Evolutionary conservation across 2,329 filamentous ascomycete species (phyloP).

Genomic region (Colletotrichum falcatum): DNA sequence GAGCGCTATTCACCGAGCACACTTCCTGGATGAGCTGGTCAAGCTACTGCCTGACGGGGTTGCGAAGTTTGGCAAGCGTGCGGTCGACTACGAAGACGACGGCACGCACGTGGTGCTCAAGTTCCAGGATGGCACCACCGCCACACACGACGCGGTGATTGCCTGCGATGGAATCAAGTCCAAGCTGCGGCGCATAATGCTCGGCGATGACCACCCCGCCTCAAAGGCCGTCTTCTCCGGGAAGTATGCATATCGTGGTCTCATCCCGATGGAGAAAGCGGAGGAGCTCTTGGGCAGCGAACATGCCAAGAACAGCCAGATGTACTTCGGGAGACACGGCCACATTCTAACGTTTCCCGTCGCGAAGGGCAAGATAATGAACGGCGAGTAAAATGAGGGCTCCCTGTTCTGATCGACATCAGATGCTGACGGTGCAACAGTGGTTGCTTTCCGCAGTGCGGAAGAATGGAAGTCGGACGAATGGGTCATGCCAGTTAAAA

Average conservation of each 20-base stretch:
- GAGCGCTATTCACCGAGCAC: constrained; percentile 28
- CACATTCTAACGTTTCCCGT: constrained; percentile 72
- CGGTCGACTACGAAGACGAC: constrained; percentile 38
- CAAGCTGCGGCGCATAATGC: constrained; percentile 60
- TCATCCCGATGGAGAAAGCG: constrained; percentile 63
- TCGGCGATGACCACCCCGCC: constrained; percentile 56
- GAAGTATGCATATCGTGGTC: constrained; percentile 68
- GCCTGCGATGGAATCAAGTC: constrained; percentile 71
- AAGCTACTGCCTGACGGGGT: constrained; percentile 50
- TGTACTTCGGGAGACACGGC: constrained; percentile 66
- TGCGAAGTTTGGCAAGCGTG: constrained; percentile 47
- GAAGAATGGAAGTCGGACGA: constrained; percentile 33
- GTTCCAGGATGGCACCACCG: constrained; percentile 56
- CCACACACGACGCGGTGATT: constrained; percentile 58
- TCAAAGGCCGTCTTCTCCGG: constrained; percentile 60
- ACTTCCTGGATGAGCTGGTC: constrained; percentile 52
- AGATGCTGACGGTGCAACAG: background rate
- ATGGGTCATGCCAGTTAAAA: constrained; percentile 24
- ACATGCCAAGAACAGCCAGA: constrained; percentile 54
- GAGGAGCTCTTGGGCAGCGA: constrained; percentile 59
- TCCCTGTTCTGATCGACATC: background rate
- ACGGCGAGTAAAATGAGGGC: constrained; percentile 45
- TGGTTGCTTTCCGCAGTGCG: constrained; percentile 26
- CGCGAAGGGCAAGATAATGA: constrained; percentile 65
- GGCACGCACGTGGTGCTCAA: constrained; percentile 44